Evolutionary conservation across 805 yeast species (phyloP).

Genomic region (Lachancea fermentati): DNA sequence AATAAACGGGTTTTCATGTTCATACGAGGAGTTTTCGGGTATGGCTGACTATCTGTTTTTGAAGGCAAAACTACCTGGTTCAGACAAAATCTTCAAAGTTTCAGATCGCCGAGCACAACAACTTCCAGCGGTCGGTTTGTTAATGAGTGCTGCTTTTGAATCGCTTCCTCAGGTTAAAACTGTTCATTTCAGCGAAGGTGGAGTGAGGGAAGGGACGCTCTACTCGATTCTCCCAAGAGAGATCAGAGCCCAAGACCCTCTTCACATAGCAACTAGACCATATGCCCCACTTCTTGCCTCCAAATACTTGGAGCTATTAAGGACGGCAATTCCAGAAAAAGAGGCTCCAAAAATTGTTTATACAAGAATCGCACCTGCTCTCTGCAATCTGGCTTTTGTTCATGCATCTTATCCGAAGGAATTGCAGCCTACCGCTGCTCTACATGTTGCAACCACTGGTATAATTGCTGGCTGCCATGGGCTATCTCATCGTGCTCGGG

Average conservation of each 20-base stretch:
- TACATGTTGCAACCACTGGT: conserved; percentile 69
- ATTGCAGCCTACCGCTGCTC: conserved; percentile 66
- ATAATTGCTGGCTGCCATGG: conserved; percentile 74
- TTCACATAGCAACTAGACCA: conserved; percentile 62
- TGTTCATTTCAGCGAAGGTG: conserved; percentile 69
- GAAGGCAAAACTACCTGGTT: conserved; percentile 43
- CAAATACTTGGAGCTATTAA: conserved; percentile 48
- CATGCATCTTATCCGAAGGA: conserved; percentile 76
- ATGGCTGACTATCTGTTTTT: conserved; percentile 48
- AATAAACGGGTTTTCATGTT: conserved; percentile 62
- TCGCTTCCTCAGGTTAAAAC: conserved; percentile 55
- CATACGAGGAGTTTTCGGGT: conserved; percentile 45
- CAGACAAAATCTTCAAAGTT: conserved; percentile 50
- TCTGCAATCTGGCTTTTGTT: conserved; percentile 68
- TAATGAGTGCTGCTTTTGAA: conserved; percentile 57
- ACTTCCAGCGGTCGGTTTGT: conserved; percentile 62
- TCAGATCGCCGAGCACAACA: conserved; percentile 62
- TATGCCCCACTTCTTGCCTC: conserved; percentile 63
- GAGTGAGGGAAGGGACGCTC: conserved; percentile 70
- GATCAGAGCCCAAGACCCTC: conserved; percentile 61
- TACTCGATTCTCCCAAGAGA: conserved; percentile 55
- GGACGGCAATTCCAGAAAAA: conserved; percentile 51
- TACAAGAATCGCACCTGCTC: conserved; percentile 59
- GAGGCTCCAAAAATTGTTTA: conserved; percentile 54
- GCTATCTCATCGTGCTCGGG: conserved; percentile 63